A percentile compares a stretch with the other conserved stretches of the same genome.
Conservation (phyloP, 2,329 filamentous ascomycete species). For the Ilyonectria sp. region DNA sequence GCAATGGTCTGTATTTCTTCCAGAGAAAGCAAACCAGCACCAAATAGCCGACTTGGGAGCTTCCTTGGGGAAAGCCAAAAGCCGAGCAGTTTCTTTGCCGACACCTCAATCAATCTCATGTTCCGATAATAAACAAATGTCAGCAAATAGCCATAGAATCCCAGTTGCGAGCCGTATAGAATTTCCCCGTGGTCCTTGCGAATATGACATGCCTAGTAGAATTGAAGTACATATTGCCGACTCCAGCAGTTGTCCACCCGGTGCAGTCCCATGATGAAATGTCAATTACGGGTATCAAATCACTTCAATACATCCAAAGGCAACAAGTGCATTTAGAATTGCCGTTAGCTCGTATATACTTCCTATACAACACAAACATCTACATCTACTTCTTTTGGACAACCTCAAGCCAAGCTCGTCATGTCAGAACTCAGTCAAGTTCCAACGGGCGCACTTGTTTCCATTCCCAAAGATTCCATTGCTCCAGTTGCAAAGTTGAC, state of each 20-base stretch:
- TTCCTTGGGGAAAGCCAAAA: too few species aligned
- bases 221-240: not conserved
- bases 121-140: not conserved
- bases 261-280: not conserved
- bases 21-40: too few species aligned
- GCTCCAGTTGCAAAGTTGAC: not conserved
- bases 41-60: too few species aligned
- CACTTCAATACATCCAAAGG: not conserved
- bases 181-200: not conserved
- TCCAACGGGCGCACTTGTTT: not conserved
- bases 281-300: too few species aligned
- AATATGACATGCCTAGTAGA: not conserved
- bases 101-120: not conserved
- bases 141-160: not conserved
- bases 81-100: not conserved
- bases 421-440: slow-evolving; percentile 20
- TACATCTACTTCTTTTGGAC: not conserved
- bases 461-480: not conserved
- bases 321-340: not conserved
- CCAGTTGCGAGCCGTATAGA: not conserved
- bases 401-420: not conserved
- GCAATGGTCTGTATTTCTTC: too few species aligned
- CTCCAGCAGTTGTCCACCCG: not conserved
- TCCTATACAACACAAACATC: not conserved
- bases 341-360: not conserved